These are phyloP conservation scores for Aspergillus tamarii DNA, from an alignment of 2,329 filamentous ascomycete genomes.

Conservation along the genomic window DNA sequence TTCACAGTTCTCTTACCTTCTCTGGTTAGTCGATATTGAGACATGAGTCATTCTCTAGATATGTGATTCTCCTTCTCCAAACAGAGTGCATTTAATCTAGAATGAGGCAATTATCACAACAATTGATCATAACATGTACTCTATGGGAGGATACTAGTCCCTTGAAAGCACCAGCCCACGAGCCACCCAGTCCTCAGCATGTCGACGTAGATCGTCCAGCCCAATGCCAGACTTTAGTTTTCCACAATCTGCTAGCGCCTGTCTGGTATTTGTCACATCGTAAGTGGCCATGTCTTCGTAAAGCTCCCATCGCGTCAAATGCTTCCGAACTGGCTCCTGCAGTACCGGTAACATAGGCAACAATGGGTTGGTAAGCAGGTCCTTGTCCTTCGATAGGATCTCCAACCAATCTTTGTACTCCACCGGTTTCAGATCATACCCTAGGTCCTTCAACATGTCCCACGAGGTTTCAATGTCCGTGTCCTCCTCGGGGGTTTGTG, in stretches of 20 bases:
- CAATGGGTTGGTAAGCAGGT: constrained; percentile 1
- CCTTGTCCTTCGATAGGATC: background rate
- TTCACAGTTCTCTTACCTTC: too few species aligned
- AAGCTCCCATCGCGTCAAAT: background rate
- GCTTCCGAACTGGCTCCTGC: background rate
- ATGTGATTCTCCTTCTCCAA: too few species aligned
- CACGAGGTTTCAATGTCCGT: constrained; percentile 1
- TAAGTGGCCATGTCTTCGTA: constrained; percentile 5
- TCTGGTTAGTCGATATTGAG: too few species aligned
- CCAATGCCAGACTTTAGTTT: background rate
- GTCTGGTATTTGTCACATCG: background rate
- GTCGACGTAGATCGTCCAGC: background rate
- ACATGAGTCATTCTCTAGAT: too few species aligned
- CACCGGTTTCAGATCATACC: background rate
- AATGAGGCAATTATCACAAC: too few species aligned
- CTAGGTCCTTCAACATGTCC: constrained; percentile 1
- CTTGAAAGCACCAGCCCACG: background rate
- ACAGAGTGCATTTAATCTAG: too few species aligned
- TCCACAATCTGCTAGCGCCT: background rate
- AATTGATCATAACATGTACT: too few species aligned
- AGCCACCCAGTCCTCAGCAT: background rate
- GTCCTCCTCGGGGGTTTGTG: background rate
- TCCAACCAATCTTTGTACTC: constrained; percentile 1
- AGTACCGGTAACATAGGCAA: constrained; percentile 2
- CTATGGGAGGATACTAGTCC: background rate